These are phyloP conservation scores for Bipolaris sorokiniana DNA, from an alignment of 2,329 filamentous ascomycete species.

Conservation along the genomic window DNA sequence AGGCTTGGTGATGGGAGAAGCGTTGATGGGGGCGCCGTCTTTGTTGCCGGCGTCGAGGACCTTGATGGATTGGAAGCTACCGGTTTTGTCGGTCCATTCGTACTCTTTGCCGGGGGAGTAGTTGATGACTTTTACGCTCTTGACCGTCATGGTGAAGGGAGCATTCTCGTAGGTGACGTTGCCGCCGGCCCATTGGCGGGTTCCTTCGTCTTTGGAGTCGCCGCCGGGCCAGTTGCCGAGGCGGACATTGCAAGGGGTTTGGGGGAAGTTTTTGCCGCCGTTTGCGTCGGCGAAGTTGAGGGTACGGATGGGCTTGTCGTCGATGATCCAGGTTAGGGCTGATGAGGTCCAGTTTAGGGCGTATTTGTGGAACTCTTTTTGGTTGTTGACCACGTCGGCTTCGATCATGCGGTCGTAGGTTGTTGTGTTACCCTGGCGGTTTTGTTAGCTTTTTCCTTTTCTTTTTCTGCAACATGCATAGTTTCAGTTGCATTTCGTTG, in stretches of 20 bases:
- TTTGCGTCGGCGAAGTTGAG: conserved; percentile 64
- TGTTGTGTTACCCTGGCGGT: conserved; percentile 70
- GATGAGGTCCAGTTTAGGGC: conserved; percentile 75
- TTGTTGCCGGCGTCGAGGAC: conserved; percentile 46
- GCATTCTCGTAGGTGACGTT: conserved; percentile 54
- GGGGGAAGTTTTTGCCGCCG: conserved; percentile 69
- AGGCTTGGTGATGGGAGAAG: conserved; percentile 28
- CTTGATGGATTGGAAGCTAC: conserved; percentile 58
- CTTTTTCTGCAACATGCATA: not conserved
- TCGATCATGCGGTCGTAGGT: conserved; percentile 72
- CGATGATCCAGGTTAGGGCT: conserved; percentile 71
- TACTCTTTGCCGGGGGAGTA: conserved; percentile 60
- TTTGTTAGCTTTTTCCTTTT: not conserved
- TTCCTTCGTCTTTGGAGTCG: conserved; percentile 60
- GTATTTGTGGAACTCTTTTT: conserved; percentile 68
- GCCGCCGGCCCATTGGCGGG: conserved; percentile 72
- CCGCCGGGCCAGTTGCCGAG: conserved; percentile 59
- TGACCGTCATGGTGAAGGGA: conserved; percentile 60
- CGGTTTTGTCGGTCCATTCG: conserved; percentile 57
- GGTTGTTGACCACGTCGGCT: conserved; percentile 62
- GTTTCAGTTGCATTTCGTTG: conserved; percentile 24
- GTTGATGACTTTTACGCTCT: conserved; percentile 59
- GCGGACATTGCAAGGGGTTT: conserved; percentile 71
- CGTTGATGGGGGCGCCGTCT: conserved; percentile 41
- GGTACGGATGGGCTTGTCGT: conserved; percentile 69